A percentile compares a stretch with the other conserved stretches of the same genome.
Evolutionary conservation across 495 filamentous ascomycete genomes (phyloP).

Genomic region (Hyaloscypha hepaticicola): DNA sequence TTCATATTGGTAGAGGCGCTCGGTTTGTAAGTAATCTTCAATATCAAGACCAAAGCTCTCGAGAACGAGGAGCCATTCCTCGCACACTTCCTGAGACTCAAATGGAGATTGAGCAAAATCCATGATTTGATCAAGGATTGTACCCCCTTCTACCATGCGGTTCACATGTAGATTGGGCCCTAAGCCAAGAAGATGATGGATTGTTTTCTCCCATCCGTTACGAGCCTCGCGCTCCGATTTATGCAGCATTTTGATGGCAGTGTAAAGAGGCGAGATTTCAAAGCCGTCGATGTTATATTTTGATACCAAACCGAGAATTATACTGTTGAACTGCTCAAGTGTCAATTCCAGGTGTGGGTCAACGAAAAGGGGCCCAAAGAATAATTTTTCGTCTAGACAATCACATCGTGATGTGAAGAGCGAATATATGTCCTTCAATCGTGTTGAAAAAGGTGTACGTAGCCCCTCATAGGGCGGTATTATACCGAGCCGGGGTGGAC

Average conservation of each 20-base stretch:
- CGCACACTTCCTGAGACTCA: not conserved
- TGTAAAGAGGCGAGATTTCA: not conserved
- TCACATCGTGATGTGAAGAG: not conserved
- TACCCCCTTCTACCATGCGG: not conserved
- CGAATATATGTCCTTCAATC: too few species aligned
- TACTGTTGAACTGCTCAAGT: not conserved
- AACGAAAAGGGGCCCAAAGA: not conserved
- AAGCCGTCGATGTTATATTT: not conserved
- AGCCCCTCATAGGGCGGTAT: too few species aligned
- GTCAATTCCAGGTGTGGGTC: not conserved
- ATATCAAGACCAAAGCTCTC: not conserved
- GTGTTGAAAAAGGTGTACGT: too few species aligned
- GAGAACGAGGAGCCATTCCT: not conserved
- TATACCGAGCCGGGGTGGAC: too few species aligned
- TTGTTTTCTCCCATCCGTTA: not conserved
- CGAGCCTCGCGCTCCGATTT: not conserved
- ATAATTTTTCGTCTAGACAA: not conserved
- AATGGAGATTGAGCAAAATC: not conserved
- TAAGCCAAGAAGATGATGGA: not conserved
- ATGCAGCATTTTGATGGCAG: not conserved
- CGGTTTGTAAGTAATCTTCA: not conserved
- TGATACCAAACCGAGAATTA: not conserved
- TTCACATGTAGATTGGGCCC: not conserved
- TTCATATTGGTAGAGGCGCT: not conserved
- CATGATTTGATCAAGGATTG: not conserved